These are phyloP conservation scores for Thelonectria olida DNA, from an alignment of 2,329 filamentous ascomycete genomes.

Conservation along the genomic window DNA sequence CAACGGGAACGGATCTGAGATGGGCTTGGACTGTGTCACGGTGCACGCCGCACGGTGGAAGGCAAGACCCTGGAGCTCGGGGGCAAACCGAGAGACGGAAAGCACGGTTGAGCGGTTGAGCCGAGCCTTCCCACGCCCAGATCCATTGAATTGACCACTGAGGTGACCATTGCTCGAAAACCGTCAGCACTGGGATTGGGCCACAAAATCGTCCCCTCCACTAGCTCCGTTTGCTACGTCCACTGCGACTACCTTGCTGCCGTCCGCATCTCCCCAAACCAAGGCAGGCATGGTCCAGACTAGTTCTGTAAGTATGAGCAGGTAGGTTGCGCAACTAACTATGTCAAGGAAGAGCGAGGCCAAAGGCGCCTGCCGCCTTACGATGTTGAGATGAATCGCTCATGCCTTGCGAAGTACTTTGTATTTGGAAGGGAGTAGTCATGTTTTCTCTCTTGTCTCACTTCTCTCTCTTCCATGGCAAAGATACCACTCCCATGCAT, in stretches of 20 bases:
- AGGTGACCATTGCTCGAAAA: slow-evolving; percentile 1
- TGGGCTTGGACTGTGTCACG: not conserved
- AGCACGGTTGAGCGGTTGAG: slow-evolving; percentile 18
- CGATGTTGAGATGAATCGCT: not conserved
- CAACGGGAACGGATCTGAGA: not conserved
- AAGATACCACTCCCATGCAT: not conserved
- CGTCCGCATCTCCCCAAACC: slow-evolving; percentile 12
- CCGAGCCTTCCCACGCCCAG: slow-evolving; percentile 9
- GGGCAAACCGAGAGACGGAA: slow-evolving; percentile 5
- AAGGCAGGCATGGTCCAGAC: slow-evolving; percentile 1
- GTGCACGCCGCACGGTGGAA: not conserved
- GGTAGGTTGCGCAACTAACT: slow-evolving; percentile 5
- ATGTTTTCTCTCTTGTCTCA: not conserved
- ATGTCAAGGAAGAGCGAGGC: slow-evolving; percentile 8
- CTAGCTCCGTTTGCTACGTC: slow-evolving; percentile 6
- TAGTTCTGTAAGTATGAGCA: slow-evolving; percentile 1
- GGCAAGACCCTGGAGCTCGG: slow-evolving; percentile 2
- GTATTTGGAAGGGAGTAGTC: not conserved
- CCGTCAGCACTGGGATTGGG: slow-evolving; percentile 1
- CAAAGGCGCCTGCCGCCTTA: slow-evolving; percentile 13
- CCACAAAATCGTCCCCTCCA: slow-evolving; percentile 20
- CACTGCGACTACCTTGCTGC: slow-evolving; percentile 3
- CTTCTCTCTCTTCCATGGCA: not conserved
- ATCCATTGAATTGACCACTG: not conserved
- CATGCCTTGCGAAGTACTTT: not conserved